Evolutionary conservation across 2,329 filamentous ascomycete genomes (phyloP), one percentile per base, ranked within the genome.

Genomic region (Xylaria sp.): DNA sequence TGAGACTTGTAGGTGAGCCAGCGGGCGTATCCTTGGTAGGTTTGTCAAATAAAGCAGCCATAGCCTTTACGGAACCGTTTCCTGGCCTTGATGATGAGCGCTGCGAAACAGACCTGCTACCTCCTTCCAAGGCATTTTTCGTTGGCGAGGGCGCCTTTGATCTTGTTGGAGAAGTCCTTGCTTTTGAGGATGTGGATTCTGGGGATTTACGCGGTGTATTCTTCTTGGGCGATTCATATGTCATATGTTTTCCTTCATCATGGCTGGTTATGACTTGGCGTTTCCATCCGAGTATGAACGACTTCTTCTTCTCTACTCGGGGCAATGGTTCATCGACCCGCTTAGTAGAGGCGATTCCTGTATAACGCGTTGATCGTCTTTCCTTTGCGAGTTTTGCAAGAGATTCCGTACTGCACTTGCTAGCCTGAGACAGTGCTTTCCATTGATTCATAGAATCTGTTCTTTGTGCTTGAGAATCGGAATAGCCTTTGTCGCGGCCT

Each of bases 1-100:
- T 41, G n/a, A 53, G 47, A 7, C 41, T n/a, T 44, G 19, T 39
- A 22, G 38, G 24, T 22, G 19, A 60, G 37, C 19, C 61, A 52
- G 21, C 59, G 50, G 58, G 61, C 1, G 67, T 64, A 22, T 65
- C 57, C 44, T 61, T 68, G 11, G 61, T 62, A 5, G 66, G 69
- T 39, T 62, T 73, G 56, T 84, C 78, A 63, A 82, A 82, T 63
- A 76, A 73, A 34, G 80, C 80, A 3, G 80, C 75, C 72, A 84
- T 81, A 2, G 77, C 78, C 59, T 70, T 78, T 11, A 82, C 79
- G 2, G 65, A 65, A 19, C 66, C 76, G 19, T 60, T 63, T 2
- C 59, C 49, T 0, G 68, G 66, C 48, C 56, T 67, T 4, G 63
- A 68, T 19, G 52, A 48, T 7, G 67, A 66, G 40, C 64, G 63